Base-by-base conservation (phyloP, 352 stramenopile genomes). In the Aphanomyces invadans region DNA sequence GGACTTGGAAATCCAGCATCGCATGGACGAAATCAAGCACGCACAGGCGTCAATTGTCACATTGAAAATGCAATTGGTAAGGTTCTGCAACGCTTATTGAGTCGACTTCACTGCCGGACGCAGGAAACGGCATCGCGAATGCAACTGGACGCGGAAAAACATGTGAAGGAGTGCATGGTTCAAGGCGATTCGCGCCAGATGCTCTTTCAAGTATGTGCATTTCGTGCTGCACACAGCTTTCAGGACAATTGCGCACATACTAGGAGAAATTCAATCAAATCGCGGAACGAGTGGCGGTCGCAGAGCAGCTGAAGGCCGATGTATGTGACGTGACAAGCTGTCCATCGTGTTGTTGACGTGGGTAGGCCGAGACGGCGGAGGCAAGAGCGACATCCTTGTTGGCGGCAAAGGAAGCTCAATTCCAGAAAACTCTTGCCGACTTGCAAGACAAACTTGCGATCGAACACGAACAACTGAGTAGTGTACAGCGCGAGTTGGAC, bases 401-500 rank as follows among this genome's bases (percentile, higher is more conserved):
- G 3, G 36, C 33, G 36, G 39, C 38, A n/a, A 64, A 64, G 39
- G 55, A 64, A 15, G 19, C 5, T 17, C 36, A 64, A 12, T 64
- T 64, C 32, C 31, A 64, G 17, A 45, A 46, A 32, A 29, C 36
- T 2, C n/a, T 64, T 4, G 55, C 36, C 10, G 55, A 64, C 1
- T 28, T 51, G 19, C 38, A 80, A 72, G 76, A 81, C 61, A 75
- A 77, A 70, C 39, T 81, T 10, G 72, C 55, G 11, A 19, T 60
- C 0, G 17, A 67, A 23, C 21, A 71, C 65, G 71, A 76, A 23
- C 56, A 70, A 33, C 60, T 71, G 31, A 49, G 61, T 9, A 68
- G 67, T 0, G 26, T 87, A 19, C 76, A 87, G n/a, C 71, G 80
- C 12, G 82, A 89, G 31, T 26, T 89, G 10, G 80, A 89, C 56